Base-by-base conservation (phyloP, 2,329 filamentous ascomycete genomes). In the Seiridium cupressi region DNA sequence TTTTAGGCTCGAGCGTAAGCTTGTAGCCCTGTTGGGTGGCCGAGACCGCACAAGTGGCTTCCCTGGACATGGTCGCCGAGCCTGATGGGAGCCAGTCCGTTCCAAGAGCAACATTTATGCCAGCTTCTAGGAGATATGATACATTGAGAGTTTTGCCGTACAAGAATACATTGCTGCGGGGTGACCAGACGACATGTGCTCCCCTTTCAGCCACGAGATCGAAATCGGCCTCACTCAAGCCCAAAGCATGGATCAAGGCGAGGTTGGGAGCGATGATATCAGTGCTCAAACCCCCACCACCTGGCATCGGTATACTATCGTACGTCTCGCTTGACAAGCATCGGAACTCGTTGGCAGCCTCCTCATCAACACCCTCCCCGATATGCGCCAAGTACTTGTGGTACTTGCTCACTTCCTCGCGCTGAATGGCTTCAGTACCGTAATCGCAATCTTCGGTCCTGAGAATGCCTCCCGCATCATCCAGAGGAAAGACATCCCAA, bases 51-150 rank as follows among this genome's bases (percentile, higher is more conserved):
- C 66, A 70, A 3, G 61, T 59, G 1, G 69, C 69, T 44, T 72
- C 69, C 7, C 69, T 51, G 9, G 40, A 53, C 65, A 72, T 69
- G 36, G 67, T 70, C 1, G 69, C 69, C 11, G 67, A 72, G 3
- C 69, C 69, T 0, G 67, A 69, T 2, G 66, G 68, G 34, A 69
- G 62, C 66, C 70, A 71, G 58, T 72, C 70, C 2, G 67, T 70
- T 7, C 70, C 70, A 4, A 72, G 64, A 32, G 69, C 69, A 2
- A 72, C 68, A 10, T 67, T 70, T 26, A 70, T 66, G 2, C 65
- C 68, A 0, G 64, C 61, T 4, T 64, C 61, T 0, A 71, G 68
- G 8, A 72, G 57, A n/a, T 63, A 63, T 7, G 38, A 63, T n/a
- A 67, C 61, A 57, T 72, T 62, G 40, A 72, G 60, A 13, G 70